Evolutionary conservation across 1,284 basidiomycete species (phyloP), one percentile per base, ranked within the genome.

Genomic region (Tilletia indica): DNA sequence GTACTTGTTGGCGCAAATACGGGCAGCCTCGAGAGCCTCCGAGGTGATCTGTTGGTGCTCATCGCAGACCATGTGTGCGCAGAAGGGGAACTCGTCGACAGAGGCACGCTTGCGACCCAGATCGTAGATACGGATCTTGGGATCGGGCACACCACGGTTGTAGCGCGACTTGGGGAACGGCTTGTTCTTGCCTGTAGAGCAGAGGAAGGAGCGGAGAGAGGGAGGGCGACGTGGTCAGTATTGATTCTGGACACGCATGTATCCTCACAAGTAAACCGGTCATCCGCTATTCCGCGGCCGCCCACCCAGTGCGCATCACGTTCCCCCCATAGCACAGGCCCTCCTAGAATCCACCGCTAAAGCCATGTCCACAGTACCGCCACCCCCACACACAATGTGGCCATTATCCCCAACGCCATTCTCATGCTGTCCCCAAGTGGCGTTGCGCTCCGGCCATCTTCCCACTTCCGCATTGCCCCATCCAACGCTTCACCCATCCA

Each of bases 1-100:
- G 87, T 98, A 98, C 88, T 98, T 98, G 93, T 98, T 98, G 86
- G 94, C 94, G 85, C 95, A 97, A 82, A 99, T 99, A 87, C 95
- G 95, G 72, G 95, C 95, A 61, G 96, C 96, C 88, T 99, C 96
- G 74, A 98, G 91, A 69, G 95, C 95, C 86, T 98, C 96, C 67
- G 91, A 92, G 47, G 93, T 96, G 72, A 98, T 89, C 85, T 99
- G 95, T 86, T 99, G 95, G 86, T 97, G 97, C 87, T 98, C 96
- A 85, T 98, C 94, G 72, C 94, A 98, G 76, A 98, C 96, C 74
- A 98, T 89, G 87, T 97, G 94, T 85, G 90, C 91, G 77, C 83
- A 84, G 82, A 84, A 83, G 78, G 94, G 94, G 89, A 98, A 98
- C 86, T 98, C 96, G 86, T 98, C 94, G 82, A 86, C 85, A 72